phyloP scores from a whole-genome alignment of 495 filamentous ascomycete genomes.

The Xylaria scruposa region DNA sequence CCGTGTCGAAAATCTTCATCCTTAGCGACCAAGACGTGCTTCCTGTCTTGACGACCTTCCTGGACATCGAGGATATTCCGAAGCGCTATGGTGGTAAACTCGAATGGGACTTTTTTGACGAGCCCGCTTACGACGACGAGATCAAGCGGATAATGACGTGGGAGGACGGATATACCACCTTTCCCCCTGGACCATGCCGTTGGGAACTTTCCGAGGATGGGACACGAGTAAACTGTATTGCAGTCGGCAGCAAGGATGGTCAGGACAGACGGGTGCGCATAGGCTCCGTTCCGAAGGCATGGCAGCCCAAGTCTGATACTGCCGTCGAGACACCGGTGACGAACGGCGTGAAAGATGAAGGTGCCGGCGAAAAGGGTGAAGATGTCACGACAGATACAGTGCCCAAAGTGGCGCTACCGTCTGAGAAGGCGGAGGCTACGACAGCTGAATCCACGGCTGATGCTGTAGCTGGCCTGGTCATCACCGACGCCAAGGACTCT shows the following conservation, averaged over 20 bases:
- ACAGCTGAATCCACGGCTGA: conserved; percentile 26
- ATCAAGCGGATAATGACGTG: conserved; percentile 48
- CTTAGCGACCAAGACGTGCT: conserved; percentile 71
- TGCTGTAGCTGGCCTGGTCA: conserved; percentile 20
- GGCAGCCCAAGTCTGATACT: conserved; percentile 31
- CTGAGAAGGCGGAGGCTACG: conserved; percentile 10
- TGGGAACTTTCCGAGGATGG: conserved; percentile 54
- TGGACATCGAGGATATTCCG: conserved; percentile 80
- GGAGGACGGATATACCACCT: conserved; percentile 52
- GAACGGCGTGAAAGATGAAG: conserved; percentile 30
- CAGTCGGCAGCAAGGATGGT: conserved; percentile 49
- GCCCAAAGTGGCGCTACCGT: conserved; percentile 10
- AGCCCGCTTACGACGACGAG: conserved; percentile 62
- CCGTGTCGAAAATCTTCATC: conserved; percentile 93
- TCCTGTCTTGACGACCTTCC: conserved; percentile 76
- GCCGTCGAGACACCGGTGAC: conserved; percentile 23
- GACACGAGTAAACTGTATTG: conserved; percentile 50
- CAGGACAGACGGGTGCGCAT: conserved; percentile 48
- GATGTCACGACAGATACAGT: conserved; percentile 7
- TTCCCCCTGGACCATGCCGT: conserved; percentile 57
- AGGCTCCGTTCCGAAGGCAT: conserved; percentile 52
- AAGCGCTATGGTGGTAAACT: conserved; percentile 84
- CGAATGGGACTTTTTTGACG: conserved; percentile 79
- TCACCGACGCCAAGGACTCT: conserved; percentile 28
- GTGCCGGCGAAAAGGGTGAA: conserved; percentile 28